Evolutionary conservation across 2,329 filamentous ascomycete genomes (phyloP), one percentile per base, ranked within the genome.

Genomic region (Nemania diffusa): DNA sequence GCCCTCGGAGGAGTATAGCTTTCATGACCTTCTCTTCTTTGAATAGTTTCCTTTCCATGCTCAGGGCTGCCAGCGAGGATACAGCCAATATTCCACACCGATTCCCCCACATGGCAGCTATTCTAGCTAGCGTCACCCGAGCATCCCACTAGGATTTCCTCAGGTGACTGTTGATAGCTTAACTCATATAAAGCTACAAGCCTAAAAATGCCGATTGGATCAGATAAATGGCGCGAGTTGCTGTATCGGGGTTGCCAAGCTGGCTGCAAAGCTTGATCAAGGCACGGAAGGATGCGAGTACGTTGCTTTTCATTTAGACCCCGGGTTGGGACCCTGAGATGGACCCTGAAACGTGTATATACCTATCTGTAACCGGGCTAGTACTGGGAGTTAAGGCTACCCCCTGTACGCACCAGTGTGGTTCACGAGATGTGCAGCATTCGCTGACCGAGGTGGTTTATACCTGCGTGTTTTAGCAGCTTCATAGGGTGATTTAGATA

Each of bases 1-100:
- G 48, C 48, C 32, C 20, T 20, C 17, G 51, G 17, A 15, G 6
- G 11, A 7, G 15, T 48, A n/a, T 24, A 22, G 44, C 32, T 37
- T 26, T 55, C 26, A 51, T 26, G 61, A 68, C 65, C 65, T 68
- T 64, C 65, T 68, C 22, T 64, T 68, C 62, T 68, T 27, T 22
- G 57, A 61, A 57, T 68, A 68, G 65, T 52, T 48, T 26, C 26
- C 17, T 40, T 61, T 56, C 2, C 52, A n/a, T 32, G 51, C 56
- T 44, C 13, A 34, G 22, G 5, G 13, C 26, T 13, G 24, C 29
- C 6, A 6, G 32, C 50, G 20, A 52, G 3, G 40, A 57, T 8
- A 50, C 40, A 17, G 9, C 51, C 40, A 60, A 44, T 40, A 56
- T 64, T 53, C 42, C 64, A 48, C 55, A 17, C 24, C 9, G 7